Percentiles rank a stretch among this genome's conserved stretches.
phyloP scores from a whole-genome alignment of 371 early-diverging fungal species.

The Mortierella polycephala region DNA sequence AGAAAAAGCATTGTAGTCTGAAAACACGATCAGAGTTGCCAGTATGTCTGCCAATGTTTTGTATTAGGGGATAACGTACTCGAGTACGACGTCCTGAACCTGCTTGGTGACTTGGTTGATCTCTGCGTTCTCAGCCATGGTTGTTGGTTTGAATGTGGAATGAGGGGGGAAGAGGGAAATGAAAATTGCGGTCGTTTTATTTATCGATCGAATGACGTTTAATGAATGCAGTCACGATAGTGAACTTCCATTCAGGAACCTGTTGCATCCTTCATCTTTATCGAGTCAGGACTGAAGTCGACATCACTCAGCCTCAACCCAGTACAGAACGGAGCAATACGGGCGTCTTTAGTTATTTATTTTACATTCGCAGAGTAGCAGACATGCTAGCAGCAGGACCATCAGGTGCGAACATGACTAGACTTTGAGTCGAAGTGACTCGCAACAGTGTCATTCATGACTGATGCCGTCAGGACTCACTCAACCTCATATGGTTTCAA shows the following conservation, averaged over 20 bases:
- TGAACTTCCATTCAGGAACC: background rate
- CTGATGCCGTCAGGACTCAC: background rate
- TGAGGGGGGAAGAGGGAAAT: slow-evolving; percentile 3
- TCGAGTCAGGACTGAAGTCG: background rate
- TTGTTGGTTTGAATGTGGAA: background rate
- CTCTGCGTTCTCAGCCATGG: slow-evolving; percentile 44
- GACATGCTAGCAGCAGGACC: slow-evolving; percentile 48
- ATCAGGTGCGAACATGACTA: slow-evolving; percentile 37
- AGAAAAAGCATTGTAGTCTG: background rate
- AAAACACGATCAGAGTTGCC: background rate
- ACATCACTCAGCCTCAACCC: background rate
- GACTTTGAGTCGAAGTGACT: slow-evolving; percentile 26
- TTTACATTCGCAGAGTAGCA: background rate
- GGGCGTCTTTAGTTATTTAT: background rate
- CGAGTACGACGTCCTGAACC: slow-evolving; percentile 68
- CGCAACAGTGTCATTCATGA: background rate
- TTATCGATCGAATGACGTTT: slow-evolving; percentile 12
- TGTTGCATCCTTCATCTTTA: slow-evolving; percentile 2
- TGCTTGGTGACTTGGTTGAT: slow-evolving; percentile 65
- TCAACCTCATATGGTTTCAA: background rate
- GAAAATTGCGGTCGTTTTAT: background rate
- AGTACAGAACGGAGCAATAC: too few species aligned
- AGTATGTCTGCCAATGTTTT: too few species aligned
- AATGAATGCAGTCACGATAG: background rate
- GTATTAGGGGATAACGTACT: slow-evolving; percentile 45